A percentile compares a stretch with the other conserved stretches of the same genome.
These are phyloP conservation scores for Cercospora sp. DNA, from an alignment of 2,329 filamentous ascomycete species.

Conservation along the genomic window DNA sequence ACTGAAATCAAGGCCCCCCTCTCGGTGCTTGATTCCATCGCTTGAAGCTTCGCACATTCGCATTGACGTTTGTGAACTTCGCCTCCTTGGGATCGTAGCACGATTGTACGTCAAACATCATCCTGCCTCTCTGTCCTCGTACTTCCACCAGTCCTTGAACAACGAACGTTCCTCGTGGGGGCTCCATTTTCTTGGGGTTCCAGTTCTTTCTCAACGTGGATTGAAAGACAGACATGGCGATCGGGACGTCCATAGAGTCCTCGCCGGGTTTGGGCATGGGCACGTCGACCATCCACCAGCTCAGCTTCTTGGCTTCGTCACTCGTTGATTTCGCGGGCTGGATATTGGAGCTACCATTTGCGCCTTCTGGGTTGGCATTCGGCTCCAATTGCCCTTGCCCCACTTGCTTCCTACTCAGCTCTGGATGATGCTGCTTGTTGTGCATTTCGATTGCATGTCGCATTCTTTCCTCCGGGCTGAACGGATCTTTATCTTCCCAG, in stretches of 20 bases:
- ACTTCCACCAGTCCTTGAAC: constrained; percentile 51
- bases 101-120: constrained; percentile 48
- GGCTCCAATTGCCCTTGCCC: constrained; percentile 29
- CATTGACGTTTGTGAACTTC: constrained; percentile 41
- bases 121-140: constrained; percentile 44
- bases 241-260: constrained; percentile 32
- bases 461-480: constrained; percentile 37
- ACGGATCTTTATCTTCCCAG: constrained; percentile 37
- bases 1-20: constrained; percentile 40
- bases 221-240: constrained; percentile 36
- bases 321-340: constrained; percentile 6
- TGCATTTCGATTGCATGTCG: constrained; percentile 35
- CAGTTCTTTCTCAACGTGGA: constrained; percentile 33
- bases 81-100: constrained; percentile 49
- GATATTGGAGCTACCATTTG: constrained; percentile 11
- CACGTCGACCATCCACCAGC: constrained; percentile 31
- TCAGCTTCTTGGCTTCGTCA: constrained; percentile 24
- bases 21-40: constrained; percentile 43
- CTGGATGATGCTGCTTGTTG: constrained; percentile 33
- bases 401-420: constrained; percentile 24
- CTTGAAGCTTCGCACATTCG: constrained; percentile 36
- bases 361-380: constrained; percentile 20
- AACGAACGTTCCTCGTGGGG: constrained; percentile 49
- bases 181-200: constrained; percentile 39
- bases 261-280: constrained; percentile 27